Evolutionary conservation across 2,329 filamentous ascomycete genomes (phyloP).

Genomic region (Ceratocystis diversiconidia): DNA sequence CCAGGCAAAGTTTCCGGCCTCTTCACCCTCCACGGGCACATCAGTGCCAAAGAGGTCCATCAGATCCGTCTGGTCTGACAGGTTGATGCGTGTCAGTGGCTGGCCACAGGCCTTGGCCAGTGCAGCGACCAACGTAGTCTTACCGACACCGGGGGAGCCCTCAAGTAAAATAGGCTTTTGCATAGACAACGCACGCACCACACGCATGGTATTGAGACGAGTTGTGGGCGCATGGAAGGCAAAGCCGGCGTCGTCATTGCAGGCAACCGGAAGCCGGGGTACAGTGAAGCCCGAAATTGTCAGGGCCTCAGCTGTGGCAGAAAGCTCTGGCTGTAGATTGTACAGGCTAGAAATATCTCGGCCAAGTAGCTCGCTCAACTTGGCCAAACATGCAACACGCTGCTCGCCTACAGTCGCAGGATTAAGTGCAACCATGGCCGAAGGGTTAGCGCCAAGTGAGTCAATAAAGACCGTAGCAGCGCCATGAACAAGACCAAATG

Average conservation of each 20-base stretch:
- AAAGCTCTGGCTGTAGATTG: conserved; percentile 44
- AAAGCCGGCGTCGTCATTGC: conserved; percentile 33
- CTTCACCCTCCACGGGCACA: conserved; percentile 83
- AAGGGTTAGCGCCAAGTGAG: conserved; percentile 86
- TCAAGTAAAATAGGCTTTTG: conserved; percentile 86
- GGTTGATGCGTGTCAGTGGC: conserved; percentile 81
- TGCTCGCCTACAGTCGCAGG: conserved; percentile 56
- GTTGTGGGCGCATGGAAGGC: conserved; percentile 85
- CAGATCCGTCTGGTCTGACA: conserved; percentile 93
- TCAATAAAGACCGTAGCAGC: conserved; percentile 94
- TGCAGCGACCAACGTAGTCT: conserved; percentile 83
- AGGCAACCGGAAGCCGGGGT: conserved; percentile 33
- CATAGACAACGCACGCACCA: conserved; percentile 77
- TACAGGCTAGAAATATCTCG: conserved; percentile 53
- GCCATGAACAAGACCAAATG: conserved; percentile 54
- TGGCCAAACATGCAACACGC: conserved; percentile 55
- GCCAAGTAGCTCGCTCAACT: conserved; percentile 53
- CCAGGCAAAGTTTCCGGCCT: conserved; percentile 86
- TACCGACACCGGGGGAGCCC: conserved; percentile 94
- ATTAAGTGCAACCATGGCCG: conserved; percentile 65
- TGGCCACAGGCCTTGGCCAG: conserved; percentile 67
- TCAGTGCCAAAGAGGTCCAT: conserved; percentile 97
- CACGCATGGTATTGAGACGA: conserved; percentile 74
- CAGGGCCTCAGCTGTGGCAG: conserved; percentile 38
- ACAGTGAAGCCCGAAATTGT: conserved; percentile 64